A percentile compares a stretch with the other conserved stretches of the same genome.
Conservation (phyloP, 2,329 filamentous ascomycete species). For the Emmonsiellopsis sp. region DNA sequence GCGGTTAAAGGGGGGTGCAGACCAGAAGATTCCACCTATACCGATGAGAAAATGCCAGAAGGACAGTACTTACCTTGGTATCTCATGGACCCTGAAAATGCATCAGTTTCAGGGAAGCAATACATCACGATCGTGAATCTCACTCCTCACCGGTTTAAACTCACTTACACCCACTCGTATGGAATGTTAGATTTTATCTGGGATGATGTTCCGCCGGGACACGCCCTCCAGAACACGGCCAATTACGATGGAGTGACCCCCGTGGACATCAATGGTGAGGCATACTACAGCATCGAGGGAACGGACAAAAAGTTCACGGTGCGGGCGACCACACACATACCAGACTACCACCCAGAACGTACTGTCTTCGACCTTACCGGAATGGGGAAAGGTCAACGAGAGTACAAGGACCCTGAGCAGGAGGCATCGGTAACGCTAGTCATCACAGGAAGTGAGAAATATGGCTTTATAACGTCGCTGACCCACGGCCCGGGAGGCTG, state of each 20-base stretch:
- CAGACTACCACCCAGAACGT: neutral
- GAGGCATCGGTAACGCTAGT: constrained; percentile 17
- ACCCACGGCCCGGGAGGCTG: constrained; percentile 24
- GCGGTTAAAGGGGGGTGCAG: neutral
- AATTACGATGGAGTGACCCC: neutral
- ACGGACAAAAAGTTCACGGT: neutral
- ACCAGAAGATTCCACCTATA: neutral
- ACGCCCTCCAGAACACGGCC: neutral
- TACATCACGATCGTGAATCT: neutral
- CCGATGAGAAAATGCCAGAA: neutral
- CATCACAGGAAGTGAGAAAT: constrained; percentile 26
- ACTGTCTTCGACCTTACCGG: neutral
- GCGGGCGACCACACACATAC: neutral
- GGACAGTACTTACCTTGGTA: neutral
- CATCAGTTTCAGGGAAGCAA: neutral
- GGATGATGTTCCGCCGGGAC: neutral
- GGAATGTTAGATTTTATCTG: neutral
- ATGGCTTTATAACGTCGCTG: constrained; percentile 23
- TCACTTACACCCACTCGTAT: neutral
- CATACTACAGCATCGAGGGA: neutral
- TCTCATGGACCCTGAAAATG: neutral
- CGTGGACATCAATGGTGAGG: neutral
- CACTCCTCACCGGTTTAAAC: neutral
- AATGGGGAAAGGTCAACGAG: neutral
- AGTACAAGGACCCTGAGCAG: neutral